Base-by-base conservation (phyloP, 352 stramenopile genomes). In the Halophytophthora batemanensis region DNA sequence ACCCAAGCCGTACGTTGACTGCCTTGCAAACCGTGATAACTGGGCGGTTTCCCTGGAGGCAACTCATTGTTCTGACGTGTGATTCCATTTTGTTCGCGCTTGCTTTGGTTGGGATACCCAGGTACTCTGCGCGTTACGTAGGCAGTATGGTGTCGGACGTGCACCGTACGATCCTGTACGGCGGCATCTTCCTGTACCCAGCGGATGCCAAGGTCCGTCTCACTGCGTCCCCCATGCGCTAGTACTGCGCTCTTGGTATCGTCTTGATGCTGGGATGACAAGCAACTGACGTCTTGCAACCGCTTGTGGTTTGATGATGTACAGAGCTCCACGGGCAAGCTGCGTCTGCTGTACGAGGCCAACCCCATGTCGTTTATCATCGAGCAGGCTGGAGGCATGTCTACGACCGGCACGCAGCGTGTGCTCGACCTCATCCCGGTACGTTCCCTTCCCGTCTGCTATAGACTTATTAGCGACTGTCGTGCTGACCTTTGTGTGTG, bases 311-410 rank as follows among this genome's bases (percentile, higher is more conserved):
- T 33, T 36, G 41, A 19, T 15, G 4, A 7, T 8, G 22, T 4
- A 13, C 58, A 66, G 69, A 82, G 54, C 66, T 88, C 89, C 62
- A 69, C 66, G 18, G 88, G 87, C 71, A 99, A 99, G 78, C 82
- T 99, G 63, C 93, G 96, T 77, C 81, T 98, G 53, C 86, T 99
- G 6, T 99, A 99, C 76, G 96, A 99, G 74, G 96, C 91, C 71
- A 98, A 98, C 85, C 96, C 97, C n/a, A 99, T 99, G 97, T 97
- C 96, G 45, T 95, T 98, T 69, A 98, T 99, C 66, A 96, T 98
- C 53, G 96, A 99, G 64, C 87, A 99, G 74, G 96, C 96, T 49
- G 96, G 96, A 50, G 96, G 96, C 42, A 87, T 98, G 51, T 88
- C 96, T 41, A 98, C 92, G 19, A 98, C 96, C 17, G 97, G 96